Evolutionary conservation across 441 rosid genomes (phyloP).

Genomic region (Gossypium lobatum): DNA sequence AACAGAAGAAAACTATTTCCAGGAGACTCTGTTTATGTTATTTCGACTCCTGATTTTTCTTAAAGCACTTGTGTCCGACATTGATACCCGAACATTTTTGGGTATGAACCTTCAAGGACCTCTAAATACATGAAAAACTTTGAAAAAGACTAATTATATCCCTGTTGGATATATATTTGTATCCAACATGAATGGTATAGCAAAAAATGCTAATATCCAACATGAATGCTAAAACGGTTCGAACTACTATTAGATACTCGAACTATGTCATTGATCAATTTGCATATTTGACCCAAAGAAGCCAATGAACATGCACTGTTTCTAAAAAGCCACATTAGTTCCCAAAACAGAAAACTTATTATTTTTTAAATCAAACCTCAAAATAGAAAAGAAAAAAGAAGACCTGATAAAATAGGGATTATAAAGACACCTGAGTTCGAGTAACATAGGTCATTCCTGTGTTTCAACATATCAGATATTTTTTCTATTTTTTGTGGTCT

Average conservation of each 20-base stretch:
- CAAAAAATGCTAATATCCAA: background rate
- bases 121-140: background rate
- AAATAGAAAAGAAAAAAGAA: background rate
- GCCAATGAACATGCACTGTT: background rate
- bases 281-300: background rate
- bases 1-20: background rate
- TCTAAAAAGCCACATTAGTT: background rate
- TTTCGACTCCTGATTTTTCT: background rate
- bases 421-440: background rate
- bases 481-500: background rate
- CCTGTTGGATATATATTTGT: background rate
- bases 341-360: too few relatives aligned
- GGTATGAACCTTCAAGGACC: background rate
- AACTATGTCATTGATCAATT: background rate
- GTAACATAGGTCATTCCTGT: background rate
- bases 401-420: background rate
- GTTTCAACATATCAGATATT: too few relatives aligned
- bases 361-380: too few relatives aligned
- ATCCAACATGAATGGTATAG: background rate
- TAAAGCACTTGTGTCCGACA: background rate
- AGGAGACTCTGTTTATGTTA: background rate
- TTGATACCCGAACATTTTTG: background rate
- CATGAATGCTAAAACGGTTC: too few relatives aligned
- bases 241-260: background rate
- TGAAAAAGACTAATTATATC: background rate